Percentiles rank a stretch among this genome's conserved stretches.
Conservation (phyloP, 352 stramenopile genomes). For the Aphanomyces cochlioides region DNA sequence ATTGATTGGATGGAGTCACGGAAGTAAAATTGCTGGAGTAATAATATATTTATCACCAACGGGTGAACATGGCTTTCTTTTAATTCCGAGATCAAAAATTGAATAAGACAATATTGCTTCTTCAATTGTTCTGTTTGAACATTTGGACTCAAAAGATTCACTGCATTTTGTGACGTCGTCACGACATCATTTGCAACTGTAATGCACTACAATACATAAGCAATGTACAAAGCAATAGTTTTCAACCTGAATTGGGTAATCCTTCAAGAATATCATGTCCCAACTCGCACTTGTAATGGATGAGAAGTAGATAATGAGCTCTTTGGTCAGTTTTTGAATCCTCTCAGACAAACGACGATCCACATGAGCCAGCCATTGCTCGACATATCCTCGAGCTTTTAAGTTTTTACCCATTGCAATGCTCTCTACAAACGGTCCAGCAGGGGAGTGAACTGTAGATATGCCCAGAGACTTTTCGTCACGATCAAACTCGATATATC, state of each 20-base stretch:
- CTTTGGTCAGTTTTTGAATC: conserved; percentile 51
- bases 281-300: background rate
- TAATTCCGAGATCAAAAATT: background rate
- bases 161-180: background rate
- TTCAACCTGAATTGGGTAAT: conserved; percentile 3
- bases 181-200: conserved; percentile 19
- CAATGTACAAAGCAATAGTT: background rate
- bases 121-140: background rate
- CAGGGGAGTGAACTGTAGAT: conserved; percentile 36
- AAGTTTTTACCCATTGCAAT: conserved; percentile 69
- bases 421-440: conserved; percentile 41
- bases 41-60: background rate
- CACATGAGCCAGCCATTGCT: conserved; percentile 60
- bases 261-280: background rate
- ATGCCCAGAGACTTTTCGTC: conserved; percentile 25
- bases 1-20: background rate
- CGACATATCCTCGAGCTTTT: conserved; percentile 59
- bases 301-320: conserved; percentile 33
- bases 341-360: conserved; percentile 59
- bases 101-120: background rate
- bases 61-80: background rate
- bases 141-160: background rate
- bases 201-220: background rate
- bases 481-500: background rate
- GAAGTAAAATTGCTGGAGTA: conserved; percentile 24